phyloP scores from a whole-genome alignment of 1,284 basidiomycete species.

The Tylopilus orsonianus region DNA sequence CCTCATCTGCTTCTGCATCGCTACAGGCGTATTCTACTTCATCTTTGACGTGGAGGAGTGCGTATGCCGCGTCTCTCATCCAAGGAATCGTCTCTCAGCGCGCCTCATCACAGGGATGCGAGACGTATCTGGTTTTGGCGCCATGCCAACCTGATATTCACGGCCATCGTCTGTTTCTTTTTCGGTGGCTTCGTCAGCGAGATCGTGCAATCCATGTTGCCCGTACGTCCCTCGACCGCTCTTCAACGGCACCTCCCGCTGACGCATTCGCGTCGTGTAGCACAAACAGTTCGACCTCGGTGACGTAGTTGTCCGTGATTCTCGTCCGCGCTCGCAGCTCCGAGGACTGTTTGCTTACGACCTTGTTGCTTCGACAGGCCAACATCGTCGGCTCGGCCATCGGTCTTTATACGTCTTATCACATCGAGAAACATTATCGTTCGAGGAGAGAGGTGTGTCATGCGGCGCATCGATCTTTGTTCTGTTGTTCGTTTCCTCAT shows the following conservation, averaged over 20 bases:
- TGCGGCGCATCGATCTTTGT: neutral
- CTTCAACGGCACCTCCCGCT: neutral
- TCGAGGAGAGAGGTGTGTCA: conserved; percentile 65
- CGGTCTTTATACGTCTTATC: conserved; percentile 66
- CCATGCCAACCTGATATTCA: conserved; percentile 69
- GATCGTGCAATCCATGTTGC: conserved; percentile 78
- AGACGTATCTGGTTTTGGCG: conserved; percentile 84
- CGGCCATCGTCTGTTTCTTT: conserved; percentile 68
- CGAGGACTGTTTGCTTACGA: conserved; percentile 8
- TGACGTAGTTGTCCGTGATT: conserved; percentile 64
- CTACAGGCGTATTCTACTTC: conserved; percentile 83
- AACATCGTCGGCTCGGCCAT: conserved; percentile 78
- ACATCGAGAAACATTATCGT: conserved; percentile 73
- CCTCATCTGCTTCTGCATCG: conserved; percentile 77
- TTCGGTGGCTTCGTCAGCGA: conserved; percentile 85
- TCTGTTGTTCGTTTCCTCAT: neutral
- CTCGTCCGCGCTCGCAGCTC: no score
- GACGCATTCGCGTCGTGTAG: conserved; percentile 38
- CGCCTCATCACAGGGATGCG: conserved; percentile 50
- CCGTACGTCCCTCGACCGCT: conserved; percentile 43
- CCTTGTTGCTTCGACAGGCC: conserved; percentile 51
- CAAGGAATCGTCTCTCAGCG: neutral
- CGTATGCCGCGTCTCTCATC: conserved; percentile 27
- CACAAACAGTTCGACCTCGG: conserved; percentile 79
- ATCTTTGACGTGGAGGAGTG: conserved; percentile 87